A percentile compares a stretch with the other conserved stretches of the same genome.
Conservation (phyloP, 257 asterid species). For the Penstemon eatonii region DNA sequence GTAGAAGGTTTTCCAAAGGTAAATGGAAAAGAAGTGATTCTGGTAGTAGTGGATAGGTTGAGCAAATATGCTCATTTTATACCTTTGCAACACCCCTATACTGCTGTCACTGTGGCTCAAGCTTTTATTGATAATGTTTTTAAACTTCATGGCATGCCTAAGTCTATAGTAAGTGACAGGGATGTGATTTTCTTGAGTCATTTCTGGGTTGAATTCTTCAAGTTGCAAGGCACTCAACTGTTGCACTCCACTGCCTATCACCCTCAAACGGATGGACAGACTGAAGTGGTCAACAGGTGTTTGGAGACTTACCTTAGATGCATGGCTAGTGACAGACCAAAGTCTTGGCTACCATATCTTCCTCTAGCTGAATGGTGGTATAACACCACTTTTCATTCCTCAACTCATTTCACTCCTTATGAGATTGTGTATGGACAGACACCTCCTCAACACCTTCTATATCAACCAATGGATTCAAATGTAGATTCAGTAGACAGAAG, state of each 20-base stretch:
- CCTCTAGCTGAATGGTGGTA: slow-evolving; percentile 3
- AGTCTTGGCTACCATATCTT: background rate
- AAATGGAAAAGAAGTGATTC: background rate
- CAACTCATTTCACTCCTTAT: background rate
- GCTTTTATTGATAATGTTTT: background rate
- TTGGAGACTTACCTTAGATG: background rate
- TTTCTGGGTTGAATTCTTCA: background rate
- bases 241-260: background rate
- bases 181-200: background rate
- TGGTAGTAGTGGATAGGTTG: background rate
- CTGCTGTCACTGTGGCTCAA: background rate
- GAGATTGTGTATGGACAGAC: background rate
- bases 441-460: background rate
- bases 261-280: background rate
- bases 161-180: background rate
- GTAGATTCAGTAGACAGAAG: background rate
- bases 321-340: background rate
- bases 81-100: background rate
- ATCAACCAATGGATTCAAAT: no score
- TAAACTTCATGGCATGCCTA: slow-evolving; percentile 12
- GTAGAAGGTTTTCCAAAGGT: background rate
- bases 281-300: background rate
- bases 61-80: background rate
- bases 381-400: background rate
- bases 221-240: background rate